Evolutionary conservation across 2,329 filamentous ascomycete species (phyloP).

Genomic region (Trematosphaeria pertusa): DNA sequence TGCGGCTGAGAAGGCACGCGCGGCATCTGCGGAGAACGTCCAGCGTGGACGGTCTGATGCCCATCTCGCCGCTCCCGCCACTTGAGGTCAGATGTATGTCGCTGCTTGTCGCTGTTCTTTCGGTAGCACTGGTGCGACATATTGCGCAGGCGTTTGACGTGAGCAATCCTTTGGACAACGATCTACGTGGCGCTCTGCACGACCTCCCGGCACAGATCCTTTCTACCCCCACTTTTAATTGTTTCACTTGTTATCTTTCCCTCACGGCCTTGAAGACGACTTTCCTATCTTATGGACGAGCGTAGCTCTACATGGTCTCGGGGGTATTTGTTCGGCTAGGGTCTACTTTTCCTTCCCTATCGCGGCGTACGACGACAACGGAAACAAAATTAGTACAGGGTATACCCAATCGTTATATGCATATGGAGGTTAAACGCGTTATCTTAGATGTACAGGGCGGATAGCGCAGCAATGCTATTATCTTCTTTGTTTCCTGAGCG

Average conservation of each 20-base stretch:
- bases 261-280: background rate
- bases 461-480: conserved; percentile 1
- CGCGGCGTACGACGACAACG: background rate
- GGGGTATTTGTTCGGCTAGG: no score
- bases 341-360: background rate
- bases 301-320: no score
- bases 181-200: background rate
- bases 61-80: background rate
- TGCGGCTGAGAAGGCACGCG: conserved; percentile 19
- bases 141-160: background rate
- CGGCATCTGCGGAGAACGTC: no score
- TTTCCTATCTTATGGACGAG: no score
- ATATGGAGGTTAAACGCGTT: background rate
- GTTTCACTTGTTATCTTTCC: no score
- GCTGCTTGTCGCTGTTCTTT: background rate
- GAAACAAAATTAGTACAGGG: background rate
- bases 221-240: no score
- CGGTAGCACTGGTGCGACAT: background rate
- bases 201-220: background rate
- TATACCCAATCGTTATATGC: conserved; percentile 1
- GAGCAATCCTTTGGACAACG: no score
- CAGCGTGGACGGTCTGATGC: background rate
- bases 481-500: background rate
- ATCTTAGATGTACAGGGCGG: conserved; percentile 2
- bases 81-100: background rate